Percentiles rank a stretch among this genome's conserved stretches.
Evolutionary conservation across 495 filamentous ascomycete genomes (phyloP).

Genomic region (Hypomontagnella monticulosa): DNA sequence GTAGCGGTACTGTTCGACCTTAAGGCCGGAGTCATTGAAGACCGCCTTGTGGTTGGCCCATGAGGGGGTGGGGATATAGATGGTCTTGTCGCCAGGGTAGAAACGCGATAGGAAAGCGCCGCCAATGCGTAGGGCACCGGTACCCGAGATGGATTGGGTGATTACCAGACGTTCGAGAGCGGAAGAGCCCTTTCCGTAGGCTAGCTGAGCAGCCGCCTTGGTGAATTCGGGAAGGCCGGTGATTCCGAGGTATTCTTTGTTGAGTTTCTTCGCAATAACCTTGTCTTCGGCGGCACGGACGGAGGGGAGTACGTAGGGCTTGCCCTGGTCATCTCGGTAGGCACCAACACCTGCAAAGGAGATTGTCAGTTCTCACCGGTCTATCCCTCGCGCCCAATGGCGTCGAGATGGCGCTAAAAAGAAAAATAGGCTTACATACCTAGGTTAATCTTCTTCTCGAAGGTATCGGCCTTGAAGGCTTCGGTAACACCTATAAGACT

Average conservation of each 20-base stretch:
- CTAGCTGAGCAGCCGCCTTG: conserved; percentile 87
- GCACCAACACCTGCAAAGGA: conserved; percentile 71
- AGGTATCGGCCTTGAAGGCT: conserved; percentile 95
- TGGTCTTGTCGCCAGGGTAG: conserved; percentile 89
- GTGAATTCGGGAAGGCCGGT: conserved; percentile 95
- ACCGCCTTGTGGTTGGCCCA: conserved; percentile 99
- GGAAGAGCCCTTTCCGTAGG: conserved; percentile 83
- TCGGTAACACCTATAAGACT: conserved; percentile 83
- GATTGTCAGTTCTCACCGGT: conserved; percentile 34
- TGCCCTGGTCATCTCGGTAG: conserved; percentile 93
- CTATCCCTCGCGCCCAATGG: neutral
- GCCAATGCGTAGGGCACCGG: conserved; percentile 92
- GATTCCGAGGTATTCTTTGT: conserved; percentile 99
- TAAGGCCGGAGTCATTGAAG: conserved; percentile 90
- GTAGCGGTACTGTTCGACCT: conserved; percentile 95
- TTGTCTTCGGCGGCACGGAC: conserved; percentile 89
- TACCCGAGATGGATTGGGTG: conserved; percentile 98
- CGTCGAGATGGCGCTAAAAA: neutral
- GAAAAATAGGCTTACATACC: conserved; percentile 64
- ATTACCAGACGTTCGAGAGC: conserved; percentile 85
- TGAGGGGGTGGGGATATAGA: conserved; percentile 94
- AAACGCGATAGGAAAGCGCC: conserved; percentile 90
- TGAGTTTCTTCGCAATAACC: conserved; percentile 75
- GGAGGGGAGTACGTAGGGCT: conserved; percentile 96
- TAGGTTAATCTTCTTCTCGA: conserved; percentile 95